Conservation (phyloP, 257 asterid genomes). For the Echium plantagineum region DNA sequence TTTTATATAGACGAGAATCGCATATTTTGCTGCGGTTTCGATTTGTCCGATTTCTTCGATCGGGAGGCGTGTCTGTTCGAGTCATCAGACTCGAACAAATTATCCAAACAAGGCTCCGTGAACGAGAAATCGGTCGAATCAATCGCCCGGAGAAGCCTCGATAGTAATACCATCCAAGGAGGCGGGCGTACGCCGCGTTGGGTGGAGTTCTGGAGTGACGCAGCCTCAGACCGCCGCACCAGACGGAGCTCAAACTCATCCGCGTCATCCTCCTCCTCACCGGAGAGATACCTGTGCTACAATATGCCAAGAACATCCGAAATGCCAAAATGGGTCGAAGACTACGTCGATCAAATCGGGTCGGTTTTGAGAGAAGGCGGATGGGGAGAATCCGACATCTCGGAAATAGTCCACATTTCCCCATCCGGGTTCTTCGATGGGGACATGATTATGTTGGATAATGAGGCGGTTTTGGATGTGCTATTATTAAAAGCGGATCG, state of each 20-base stretch:
- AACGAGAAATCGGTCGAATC: constrained; percentile 38
- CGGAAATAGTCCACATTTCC: constrained; percentile 65
- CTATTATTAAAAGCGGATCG: constrained; percentile 79
- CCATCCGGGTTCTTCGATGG: constrained; percentile 81
- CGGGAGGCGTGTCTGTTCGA: constrained; percentile 52
- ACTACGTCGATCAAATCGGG: constrained; percentile 68
- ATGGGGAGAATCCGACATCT: constrained; percentile 86
- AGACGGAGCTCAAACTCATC: constrained; percentile 67
- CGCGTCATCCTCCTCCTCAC: constrained; percentile 56
- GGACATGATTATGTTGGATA: constrained; percentile 77
- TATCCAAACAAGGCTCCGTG: constrained; percentile 34
- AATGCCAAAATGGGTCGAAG: constrained; percentile 79
- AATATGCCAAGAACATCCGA: constrained; percentile 60
- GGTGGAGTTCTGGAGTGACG: constrained; percentile 99
- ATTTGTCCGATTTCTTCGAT: constrained; percentile 74
- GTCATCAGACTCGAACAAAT: constrained; percentile 17
- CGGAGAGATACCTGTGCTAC: constrained; percentile 44
- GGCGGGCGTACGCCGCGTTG: constrained; percentile 55
- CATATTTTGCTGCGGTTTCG: constrained; percentile 84
- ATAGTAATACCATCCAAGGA: constrained; percentile 14
- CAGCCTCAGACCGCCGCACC: constrained; percentile 70
- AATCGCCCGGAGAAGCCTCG: constrained; percentile 52
- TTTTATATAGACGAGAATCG: constrained; percentile 74
- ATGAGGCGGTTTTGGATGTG: constrained; percentile 77
- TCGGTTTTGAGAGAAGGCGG: constrained; percentile 72